Conservation (phyloP, 805 yeast genomes). For the Ogataea angusta region DNA sequence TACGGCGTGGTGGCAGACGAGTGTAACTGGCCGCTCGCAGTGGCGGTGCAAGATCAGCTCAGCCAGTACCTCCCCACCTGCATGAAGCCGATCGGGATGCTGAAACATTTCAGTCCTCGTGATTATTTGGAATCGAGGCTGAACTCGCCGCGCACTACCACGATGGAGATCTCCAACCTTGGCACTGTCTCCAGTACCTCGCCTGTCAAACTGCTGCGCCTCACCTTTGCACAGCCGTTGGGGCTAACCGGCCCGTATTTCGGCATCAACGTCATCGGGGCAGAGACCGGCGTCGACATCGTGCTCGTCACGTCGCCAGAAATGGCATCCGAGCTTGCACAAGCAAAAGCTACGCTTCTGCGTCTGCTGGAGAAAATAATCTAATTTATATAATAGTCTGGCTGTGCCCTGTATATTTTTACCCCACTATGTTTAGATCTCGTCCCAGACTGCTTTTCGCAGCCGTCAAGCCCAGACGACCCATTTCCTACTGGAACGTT, state of each 20-base stretch:
- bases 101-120: conserved; percentile 6
- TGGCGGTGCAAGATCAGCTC: conserved; percentile 13
- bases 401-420: neutral
- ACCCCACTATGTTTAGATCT: conserved; percentile 7
- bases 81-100: conserved; percentile 10
- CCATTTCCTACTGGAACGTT: conserved; percentile 34
- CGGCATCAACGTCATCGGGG: conserved; percentile 18
- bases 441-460: neutral
- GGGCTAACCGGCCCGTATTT: conserved; percentile 11
- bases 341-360: neutral
- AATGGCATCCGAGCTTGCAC: conserved; percentile 8
- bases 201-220: conserved; percentile 11
- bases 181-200: conserved; percentile 10
- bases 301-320: conserved; percentile 5
- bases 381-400: neutral
- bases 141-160: conserved; percentile 4
- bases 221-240: conserved; percentile 20
- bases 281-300: conserved; percentile 16
- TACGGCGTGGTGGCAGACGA: neutral
- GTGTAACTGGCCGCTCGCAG: conserved; percentile 17
- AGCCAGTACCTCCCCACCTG: neutral
- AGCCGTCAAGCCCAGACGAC: conserved; percentile 5
- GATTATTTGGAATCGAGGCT: conserved; percentile 1
- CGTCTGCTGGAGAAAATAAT: conserved; percentile 4
- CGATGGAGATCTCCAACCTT: conserved; percentile 24